These are phyloP conservation scores for Phytophthora chlamydospora DNA, from an alignment of 352 stramenopile species.

Conservation along the genomic window DNA sequence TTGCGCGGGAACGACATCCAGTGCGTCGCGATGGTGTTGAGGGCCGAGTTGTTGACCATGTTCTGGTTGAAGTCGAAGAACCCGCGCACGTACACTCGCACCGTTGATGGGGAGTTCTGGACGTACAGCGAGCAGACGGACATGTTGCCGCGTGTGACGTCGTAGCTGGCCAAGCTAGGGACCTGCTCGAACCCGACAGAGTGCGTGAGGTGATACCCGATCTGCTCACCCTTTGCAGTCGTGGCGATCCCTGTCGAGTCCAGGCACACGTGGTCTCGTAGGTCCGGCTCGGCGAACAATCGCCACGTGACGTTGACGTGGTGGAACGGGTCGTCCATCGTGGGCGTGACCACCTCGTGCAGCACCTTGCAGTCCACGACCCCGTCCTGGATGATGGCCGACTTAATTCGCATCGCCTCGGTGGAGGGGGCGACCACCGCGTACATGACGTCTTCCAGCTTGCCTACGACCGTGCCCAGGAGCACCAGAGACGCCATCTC, in stretches of 20 bases:
- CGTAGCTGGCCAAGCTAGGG: constrained; percentile 15
- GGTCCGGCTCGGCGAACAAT: constrained; percentile 17
- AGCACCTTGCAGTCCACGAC: constrained; percentile 37
- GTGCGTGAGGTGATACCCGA: constrained; percentile 57
- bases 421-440: constrained; percentile 33
- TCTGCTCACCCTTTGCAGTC: constrained; percentile 22
- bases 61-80: constrained; percentile 37
- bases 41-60: constrained; percentile 22
- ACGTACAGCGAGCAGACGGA: constrained; percentile 32
- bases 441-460: constrained; percentile 58
- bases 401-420: constrained; percentile 43
- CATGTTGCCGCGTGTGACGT: constrained; percentile 24
- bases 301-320: constrained; percentile 45
- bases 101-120: constrained; percentile 3
- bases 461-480: constrained; percentile 27
- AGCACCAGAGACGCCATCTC: constrained; percentile 33
- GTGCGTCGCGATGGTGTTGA: constrained; percentile 15
- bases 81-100: constrained; percentile 31
- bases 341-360: constrained; percentile 15
- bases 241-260: constrained; percentile 42
- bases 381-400: constrained; percentile 41
- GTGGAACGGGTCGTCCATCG: constrained; percentile 37
- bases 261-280: constrained; percentile 53
- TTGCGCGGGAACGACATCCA: constrained; percentile 28
- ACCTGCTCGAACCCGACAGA: constrained; percentile 32